Percentiles rank a stretch among this genome's conserved stretches.
Conservation (phyloP, 2,329 filamentous ascomycete genomes). For the Penicillium sp. region DNA sequence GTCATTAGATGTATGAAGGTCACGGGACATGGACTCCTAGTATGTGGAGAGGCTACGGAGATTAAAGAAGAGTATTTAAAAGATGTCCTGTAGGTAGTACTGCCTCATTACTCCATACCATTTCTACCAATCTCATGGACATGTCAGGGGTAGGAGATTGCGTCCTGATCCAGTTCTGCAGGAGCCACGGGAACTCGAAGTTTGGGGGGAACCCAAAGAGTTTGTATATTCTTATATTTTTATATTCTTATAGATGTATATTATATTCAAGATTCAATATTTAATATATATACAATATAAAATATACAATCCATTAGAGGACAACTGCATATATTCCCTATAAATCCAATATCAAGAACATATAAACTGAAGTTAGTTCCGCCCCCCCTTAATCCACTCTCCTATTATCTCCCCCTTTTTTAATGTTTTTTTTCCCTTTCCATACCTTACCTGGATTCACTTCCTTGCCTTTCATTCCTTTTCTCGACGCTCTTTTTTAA, state of each 20-base stretch:
- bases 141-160: constrained; percentile 9
- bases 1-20: background rate
- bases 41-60: background rate
- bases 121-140: background rate
- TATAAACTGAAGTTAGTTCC: constrained; percentile 3
- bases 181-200: constrained; percentile 22
- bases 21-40: background rate
- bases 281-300: background rate
- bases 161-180: constrained; percentile 23
- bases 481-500: constrained; percentile 25
- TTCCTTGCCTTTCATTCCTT: constrained; percentile 32
- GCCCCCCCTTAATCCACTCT: constrained; percentile 21
- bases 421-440: constrained; percentile 19
- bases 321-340: background rate
- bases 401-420: constrained; percentile 33
- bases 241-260: background rate
- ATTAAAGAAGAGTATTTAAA: background rate
- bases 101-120: background rate
- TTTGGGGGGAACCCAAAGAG: background rate
- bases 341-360: background rate
- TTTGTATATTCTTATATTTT: background rate
- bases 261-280: background rate
- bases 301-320: background rate
- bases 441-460: constrained; percentile 23
- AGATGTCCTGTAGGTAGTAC: background rate